Evolutionary conservation across 2,329 filamentous ascomycete species (phyloP).

Genomic region (Neopestalotiopsis clavispora): DNA sequence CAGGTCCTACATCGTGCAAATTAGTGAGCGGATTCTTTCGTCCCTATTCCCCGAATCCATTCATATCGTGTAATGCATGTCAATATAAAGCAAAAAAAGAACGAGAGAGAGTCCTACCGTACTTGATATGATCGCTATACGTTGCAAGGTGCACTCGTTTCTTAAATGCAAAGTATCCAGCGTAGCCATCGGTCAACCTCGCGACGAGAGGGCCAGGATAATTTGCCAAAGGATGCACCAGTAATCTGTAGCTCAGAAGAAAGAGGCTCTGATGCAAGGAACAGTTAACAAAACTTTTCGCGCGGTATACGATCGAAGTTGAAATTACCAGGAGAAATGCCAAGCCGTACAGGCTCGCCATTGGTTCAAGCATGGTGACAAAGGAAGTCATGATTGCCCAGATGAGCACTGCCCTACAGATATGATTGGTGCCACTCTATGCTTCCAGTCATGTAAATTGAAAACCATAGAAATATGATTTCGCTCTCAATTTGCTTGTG

Average conservation of each 20-base stretch:
- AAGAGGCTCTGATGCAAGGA: not conserved
- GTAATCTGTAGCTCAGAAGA: not conserved
- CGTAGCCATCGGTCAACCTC: slow-evolving; percentile 25
- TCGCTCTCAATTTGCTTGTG: too few relatives aligned
- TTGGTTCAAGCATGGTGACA: too few relatives aligned
- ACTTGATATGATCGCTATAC: not conserved
- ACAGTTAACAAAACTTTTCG: not conserved
- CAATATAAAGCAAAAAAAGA: not conserved
- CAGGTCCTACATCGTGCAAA: slow-evolving; percentile 13
- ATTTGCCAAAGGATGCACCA: slow-evolving; percentile 22
- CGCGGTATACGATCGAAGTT: not conserved
- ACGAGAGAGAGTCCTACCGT: not conserved
- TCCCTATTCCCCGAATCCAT: too few relatives aligned
- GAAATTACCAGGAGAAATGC: not conserved
- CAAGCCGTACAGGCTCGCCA: not conserved
- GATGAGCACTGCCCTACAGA: too few relatives aligned
- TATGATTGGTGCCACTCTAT: too few relatives aligned
- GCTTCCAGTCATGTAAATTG: too few relatives aligned
- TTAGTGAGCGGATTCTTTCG: not conserved
- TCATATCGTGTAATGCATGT: not conserved
- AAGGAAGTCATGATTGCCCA: too few relatives aligned
- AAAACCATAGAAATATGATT: too few relatives aligned
- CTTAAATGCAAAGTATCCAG: slow-evolving; percentile 23
- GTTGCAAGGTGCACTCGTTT: slow-evolving; percentile 22
- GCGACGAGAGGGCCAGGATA: slow-evolving; percentile 26